Conservation (phyloP, 129 eudicot species). For the sunflower (Helianthus annuus) region HanXRQr2.0-SUNRISE NC_035446.2:136009567-136010066, state of each 20-base stretch:
- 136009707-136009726: neutral
- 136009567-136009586: neutral
- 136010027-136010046: too few species aligned
- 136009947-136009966: neutral
- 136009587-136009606: neutral
- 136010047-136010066: too few species aligned
- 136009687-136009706: neutral
- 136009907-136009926: neutral
- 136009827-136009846: neutral
- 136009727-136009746: neutral
- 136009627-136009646: neutral
- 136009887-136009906: too few species aligned
- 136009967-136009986: too few species aligned
- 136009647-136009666: too few species aligned
- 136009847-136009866: neutral
- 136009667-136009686: too few species aligned
- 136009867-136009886: neutral
- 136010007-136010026: too few species aligned
- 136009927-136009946: neutral
- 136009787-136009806: neutral
- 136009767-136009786: too few species aligned
- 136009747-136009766: too few species aligned
- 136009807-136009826: neutral
- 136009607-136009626: neutral
- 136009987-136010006: too few species aligned